Evolutionary conservation across 2,329 filamentous ascomycete species (phyloP).

Genomic region (Pseudogymnoascus sp.): DNA sequence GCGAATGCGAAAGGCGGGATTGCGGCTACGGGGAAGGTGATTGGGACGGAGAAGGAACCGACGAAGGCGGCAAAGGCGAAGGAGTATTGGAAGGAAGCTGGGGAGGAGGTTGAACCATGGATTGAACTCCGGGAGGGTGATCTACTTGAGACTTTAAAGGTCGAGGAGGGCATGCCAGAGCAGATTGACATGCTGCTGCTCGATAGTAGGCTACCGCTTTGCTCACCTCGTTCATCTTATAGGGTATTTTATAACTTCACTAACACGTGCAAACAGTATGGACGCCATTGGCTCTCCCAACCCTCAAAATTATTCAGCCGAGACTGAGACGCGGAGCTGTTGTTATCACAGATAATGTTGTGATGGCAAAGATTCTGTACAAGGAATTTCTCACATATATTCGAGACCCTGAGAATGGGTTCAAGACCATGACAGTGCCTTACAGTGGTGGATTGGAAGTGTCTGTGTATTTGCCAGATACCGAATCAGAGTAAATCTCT

Average conservation of each 20-base stretch:
- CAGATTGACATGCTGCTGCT: slow-evolving; percentile 49
- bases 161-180: slow-evolving; percentile 34
- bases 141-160: slow-evolving; percentile 48
- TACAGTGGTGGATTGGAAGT: slow-evolving; percentile 43
- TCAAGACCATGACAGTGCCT: slow-evolving; percentile 42
- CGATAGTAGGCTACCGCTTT: slow-evolving; percentile 47
- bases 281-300: slow-evolving; percentile 46
- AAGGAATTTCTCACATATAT: slow-evolving; percentile 42
- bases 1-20: slow-evolving; percentile 19
- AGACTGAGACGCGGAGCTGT: slow-evolving; percentile 40
- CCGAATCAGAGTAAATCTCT: neutral
- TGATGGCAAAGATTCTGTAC: slow-evolving; percentile 35
- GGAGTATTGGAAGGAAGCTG: slow-evolving; percentile 47
- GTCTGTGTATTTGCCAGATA: slow-evolving; percentile 31
- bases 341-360: slow-evolving; percentile 44
- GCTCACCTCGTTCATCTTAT: neutral
- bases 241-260: neutral
- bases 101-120: slow-evolving; percentile 37
- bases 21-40: slow-evolving; percentile 38
- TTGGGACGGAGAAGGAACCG: slow-evolving; percentile 54
- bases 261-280: slow-evolving; percentile 39
- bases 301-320: slow-evolving; percentile 40
- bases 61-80: slow-evolving; percentile 45
- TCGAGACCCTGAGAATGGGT: slow-evolving; percentile 39
- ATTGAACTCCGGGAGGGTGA: slow-evolving; percentile 54